Evolutionary conservation across 495 filamentous ascomycete species (phyloP).

Genomic region (Penicilliopsis zonata): DNA sequence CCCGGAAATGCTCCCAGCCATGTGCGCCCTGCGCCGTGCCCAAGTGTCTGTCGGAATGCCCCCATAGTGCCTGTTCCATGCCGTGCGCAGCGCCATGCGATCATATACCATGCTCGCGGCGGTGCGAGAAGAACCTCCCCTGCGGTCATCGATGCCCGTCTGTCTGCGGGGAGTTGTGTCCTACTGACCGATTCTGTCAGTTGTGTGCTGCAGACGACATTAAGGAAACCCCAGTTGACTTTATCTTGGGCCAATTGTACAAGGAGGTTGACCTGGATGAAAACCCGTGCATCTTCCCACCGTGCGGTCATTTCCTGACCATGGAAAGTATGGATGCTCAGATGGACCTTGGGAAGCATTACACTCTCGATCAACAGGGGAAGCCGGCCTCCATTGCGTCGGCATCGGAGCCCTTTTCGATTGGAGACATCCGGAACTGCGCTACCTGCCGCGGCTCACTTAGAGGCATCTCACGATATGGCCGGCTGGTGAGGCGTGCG

Average conservation of each 20-base stretch:
- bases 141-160: constrained; percentile 64
- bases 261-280: constrained; percentile 43
- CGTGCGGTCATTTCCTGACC: constrained; percentile 56
- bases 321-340: constrained; percentile 49
- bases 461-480: constrained; percentile 51
- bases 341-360: constrained; percentile 50
- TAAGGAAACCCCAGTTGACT: constrained; percentile 39
- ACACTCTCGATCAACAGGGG: constrained; percentile 30
- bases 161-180: constrained; percentile 56
- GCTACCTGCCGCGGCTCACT: constrained; percentile 53
- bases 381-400: constrained; percentile 28
- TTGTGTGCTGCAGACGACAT: constrained; percentile 31
- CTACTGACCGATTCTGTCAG: constrained; percentile 43
- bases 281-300: constrained; percentile 49
- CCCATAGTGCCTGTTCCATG: constrained; percentile 47
- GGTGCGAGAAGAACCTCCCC: constrained; percentile 41
- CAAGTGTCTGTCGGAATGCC: constrained; percentile 43
- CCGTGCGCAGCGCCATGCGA: constrained; percentile 53
- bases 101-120: constrained; percentile 50
- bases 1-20: constrained; percentile 46
- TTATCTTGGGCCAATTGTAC: constrained; percentile 37
- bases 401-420: constrained; percentile 38
- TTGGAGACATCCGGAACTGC: constrained; percentile 43
- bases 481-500: constrained; percentile 50
- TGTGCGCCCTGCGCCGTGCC: constrained; percentile 52